Evolutionary conservation across 2,329 filamentous ascomycete genomes (phyloP).

Genomic region (Ophiostoma pallidulum): DNA sequence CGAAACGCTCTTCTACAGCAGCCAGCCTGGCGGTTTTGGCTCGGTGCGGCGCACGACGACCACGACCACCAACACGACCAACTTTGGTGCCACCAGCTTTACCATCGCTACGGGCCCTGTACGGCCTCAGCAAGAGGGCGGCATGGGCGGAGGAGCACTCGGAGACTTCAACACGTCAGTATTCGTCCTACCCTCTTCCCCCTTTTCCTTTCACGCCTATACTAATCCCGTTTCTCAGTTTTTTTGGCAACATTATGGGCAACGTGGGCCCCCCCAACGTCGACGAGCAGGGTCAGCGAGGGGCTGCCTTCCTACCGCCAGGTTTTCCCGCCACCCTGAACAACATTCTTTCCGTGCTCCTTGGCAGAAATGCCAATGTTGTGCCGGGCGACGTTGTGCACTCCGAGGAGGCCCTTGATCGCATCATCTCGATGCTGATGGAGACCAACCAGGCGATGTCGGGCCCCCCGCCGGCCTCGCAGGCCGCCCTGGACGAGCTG

Average conservation of each 20-base stretch:
- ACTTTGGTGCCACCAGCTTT: slow-evolving; percentile 34
- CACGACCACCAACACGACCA: not conserved
- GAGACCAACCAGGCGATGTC: slow-evolving; percentile 68
- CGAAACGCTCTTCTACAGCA: slow-evolving; percentile 11
- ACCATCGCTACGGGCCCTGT: slow-evolving; percentile 37
- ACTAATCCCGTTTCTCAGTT: slow-evolving; percentile 24
- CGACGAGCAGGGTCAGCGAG: slow-evolving; percentile 16
- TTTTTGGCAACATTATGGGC: slow-evolving; percentile 38
- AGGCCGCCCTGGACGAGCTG: slow-evolving; percentile 62
- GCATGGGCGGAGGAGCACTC: slow-evolving; percentile 13
- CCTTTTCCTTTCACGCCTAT: slow-evolving; percentile 7
- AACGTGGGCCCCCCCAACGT: slow-evolving; percentile 20
- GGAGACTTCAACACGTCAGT: slow-evolving; percentile 40
- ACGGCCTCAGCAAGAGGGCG: slow-evolving; percentile 15
- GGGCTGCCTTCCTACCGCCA: slow-evolving; percentile 16
- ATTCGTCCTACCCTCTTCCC: not conserved
- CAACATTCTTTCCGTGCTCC: slow-evolving; percentile 42
- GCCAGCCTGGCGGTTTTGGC: not conserved
- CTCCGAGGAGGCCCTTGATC: slow-evolving; percentile 81
- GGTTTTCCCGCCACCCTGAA: slow-evolving; percentile 34
- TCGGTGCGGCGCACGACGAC: not conserved
- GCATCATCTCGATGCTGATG: slow-evolving; percentile 80
- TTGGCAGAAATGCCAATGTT: slow-evolving; percentile 39
- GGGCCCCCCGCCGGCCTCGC: slow-evolving; percentile 72
- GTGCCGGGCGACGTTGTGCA: slow-evolving; percentile 72